Conservation (phyloP, 2,329 filamentous ascomycete species). For the Pseudocercospora musae region DNA sequence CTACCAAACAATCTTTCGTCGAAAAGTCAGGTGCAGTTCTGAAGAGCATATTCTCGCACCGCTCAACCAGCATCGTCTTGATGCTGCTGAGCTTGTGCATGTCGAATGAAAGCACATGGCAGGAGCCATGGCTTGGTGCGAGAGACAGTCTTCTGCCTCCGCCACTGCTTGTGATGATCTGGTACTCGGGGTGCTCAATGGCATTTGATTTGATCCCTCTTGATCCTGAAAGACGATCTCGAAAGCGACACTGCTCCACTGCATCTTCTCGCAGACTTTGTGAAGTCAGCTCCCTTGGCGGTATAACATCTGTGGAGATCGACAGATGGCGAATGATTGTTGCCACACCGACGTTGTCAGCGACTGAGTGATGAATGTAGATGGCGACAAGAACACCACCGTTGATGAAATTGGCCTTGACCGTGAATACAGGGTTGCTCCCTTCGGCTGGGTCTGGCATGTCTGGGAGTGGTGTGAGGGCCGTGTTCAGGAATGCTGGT, state of each 20-base stretch:
- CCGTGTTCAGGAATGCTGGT: constrained; percentile 6
- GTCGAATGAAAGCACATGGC: constrained; percentile 19
- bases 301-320: constrained; percentile 7
- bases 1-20: constrained; percentile 17
- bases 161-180: neutral
- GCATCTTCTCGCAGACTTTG: constrained; percentile 14
- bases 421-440: constrained; percentile 18
- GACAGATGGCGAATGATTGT: constrained; percentile 22
- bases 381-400: constrained; percentile 24
- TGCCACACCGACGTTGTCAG: constrained; percentile 18
- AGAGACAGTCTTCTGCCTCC: neutral
- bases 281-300: neutral
- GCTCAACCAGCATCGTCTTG: constrained; percentile 18
- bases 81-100: constrained; percentile 13
- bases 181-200: constrained; percentile 8
- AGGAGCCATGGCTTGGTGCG: constrained; percentile 4
- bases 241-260: constrained; percentile 9
- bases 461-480: constrained; percentile 20
- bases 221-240: constrained; percentile 17
- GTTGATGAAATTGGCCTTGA: constrained; percentile 24
- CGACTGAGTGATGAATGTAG: constrained; percentile 23
- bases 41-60: constrained; percentile 5
- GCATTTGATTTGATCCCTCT: constrained; percentile 11
- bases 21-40: constrained; percentile 6
- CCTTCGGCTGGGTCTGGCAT: constrained; percentile 7